A percentile compares a stretch with the other conserved stretches of the same genome.
Evolutionary conservation across 2,329 filamentous ascomycete species (phyloP).

Genomic region (Sarocladiaceae sp.): DNA sequence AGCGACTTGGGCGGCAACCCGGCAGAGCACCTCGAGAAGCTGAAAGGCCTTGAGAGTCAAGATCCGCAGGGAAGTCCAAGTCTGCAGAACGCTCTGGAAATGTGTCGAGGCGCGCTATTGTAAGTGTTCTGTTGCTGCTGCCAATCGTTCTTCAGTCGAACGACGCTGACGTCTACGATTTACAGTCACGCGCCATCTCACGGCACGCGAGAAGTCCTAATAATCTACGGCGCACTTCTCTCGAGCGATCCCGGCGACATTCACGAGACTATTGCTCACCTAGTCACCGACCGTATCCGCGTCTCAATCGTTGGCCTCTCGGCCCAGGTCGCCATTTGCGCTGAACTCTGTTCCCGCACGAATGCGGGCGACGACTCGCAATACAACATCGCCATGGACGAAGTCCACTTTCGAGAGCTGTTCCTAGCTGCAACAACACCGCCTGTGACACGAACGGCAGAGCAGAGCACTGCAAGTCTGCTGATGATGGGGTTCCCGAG

Average conservation of each 20-base stretch:
- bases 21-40: constrained; percentile 75
- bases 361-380: constrained; percentile 72
- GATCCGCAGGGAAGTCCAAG: constrained; percentile 73
- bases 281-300: constrained; percentile 78
- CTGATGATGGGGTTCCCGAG: constrained; percentile 99
- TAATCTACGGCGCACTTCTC: constrained; percentile 86
- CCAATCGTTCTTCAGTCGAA: too few relatives aligned
- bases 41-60: constrained; percentile 61
- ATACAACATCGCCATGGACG: constrained; percentile 81
- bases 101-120: constrained; percentile 90
- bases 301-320: constrained; percentile 87
- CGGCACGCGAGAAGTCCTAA: constrained; percentile 86
- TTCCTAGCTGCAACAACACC: constrained; percentile 86
- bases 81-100: constrained; percentile 92
- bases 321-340: constrained; percentile 88
- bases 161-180: constrained; percentile 6
- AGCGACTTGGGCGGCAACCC: constrained; percentile 92
- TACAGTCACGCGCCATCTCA: constrained; percentile 81
- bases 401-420: constrained; percentile 76
- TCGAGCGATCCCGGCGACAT: constrained; percentile 94
- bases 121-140: constrained; percentile 30
- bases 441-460: constrained; percentile 68
- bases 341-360: constrained; percentile 81
- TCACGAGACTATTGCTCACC: constrained; percentile 76
- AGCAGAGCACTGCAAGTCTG: constrained; percentile 58